Base-by-base conservation (phyloP, 2,329 filamentous ascomycete genomes). In the Onygena corvina region DNA sequence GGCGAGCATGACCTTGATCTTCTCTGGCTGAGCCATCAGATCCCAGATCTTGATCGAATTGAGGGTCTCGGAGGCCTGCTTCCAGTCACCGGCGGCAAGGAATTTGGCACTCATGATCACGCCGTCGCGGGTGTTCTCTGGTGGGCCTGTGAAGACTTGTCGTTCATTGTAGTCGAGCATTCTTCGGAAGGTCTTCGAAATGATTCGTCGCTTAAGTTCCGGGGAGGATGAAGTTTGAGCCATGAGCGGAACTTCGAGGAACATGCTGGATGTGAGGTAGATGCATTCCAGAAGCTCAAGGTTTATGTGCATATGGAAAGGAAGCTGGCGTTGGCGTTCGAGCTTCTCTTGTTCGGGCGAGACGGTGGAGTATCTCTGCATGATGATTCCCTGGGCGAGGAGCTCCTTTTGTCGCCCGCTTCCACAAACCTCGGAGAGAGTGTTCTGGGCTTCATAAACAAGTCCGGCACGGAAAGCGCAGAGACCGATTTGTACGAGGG, bases 281-380 rank as follows among this genome's bases (percentile, higher is more conserved):
- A 96, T 90, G 64, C 92, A 96, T 74, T 98, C 92, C 33, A 98
- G 79, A 49, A 98, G 80, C 69, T 98, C 92, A 47, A 98, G 79
- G 76, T 98, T 98, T 76, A 98, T 98, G 77, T 98, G 92, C 88
- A 98, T 95, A 75, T 98, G 92, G 82, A 98, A 98, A 31, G 92
- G 92, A 58, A 98, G 79, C 72, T 98, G 92, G 61, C 92, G 83
- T 72, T 96, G 90, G 66, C 92, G 86, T 75, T 98, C 92, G 33
- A 96, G 78, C 57, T 90, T 86, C 74, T 98, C 92, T 71, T 98
- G 92, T 71, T 98, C 92, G 14, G 92, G 92, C 30, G 89, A 92
- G 54, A 98, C 92, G 63, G 94, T 89, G 61, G 80, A 90, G 73
- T 89, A 98, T 59, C 92, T 81, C 74, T 98, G 92, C 67, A 98